phyloP scores from a whole-genome alignment of 2,329 filamentous ascomycete species.

The Fusarium beomiforme region DNA sequence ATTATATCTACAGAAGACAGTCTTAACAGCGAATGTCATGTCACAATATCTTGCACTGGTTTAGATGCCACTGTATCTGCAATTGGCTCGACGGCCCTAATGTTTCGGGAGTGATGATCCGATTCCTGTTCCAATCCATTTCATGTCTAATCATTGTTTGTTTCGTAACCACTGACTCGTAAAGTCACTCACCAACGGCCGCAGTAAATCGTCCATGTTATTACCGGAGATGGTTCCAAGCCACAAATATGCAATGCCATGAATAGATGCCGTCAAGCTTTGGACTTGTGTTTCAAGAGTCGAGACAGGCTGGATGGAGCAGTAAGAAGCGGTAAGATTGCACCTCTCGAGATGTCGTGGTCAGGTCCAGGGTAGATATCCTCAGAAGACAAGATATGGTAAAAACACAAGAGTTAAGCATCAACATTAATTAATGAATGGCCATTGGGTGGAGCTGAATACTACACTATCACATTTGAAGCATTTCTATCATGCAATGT shows the following conservation, averaged over 20 bases:
- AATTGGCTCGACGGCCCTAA: not conserved
- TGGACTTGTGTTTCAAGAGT: slow-evolving; percentile 15
- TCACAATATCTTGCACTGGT: not conserved
- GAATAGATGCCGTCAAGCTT: slow-evolving; percentile 12
- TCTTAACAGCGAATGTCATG: not conserved
- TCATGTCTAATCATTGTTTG: not conserved
- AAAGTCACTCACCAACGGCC: slow-evolving; percentile 11
- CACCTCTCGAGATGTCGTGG: too few species aligned
- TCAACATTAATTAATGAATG: too few species aligned
- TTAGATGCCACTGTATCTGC: not conserved
- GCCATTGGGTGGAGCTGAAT: too few species aligned
- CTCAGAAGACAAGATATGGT: not conserved
- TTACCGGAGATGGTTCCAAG: not conserved
- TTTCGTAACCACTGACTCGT: slow-evolving; percentile 22
- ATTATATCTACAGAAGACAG: not conserved
- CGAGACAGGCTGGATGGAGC: not conserved
- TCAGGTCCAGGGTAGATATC: slow-evolving; percentile 12
- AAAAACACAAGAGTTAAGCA: too few species aligned
- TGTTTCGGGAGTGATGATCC: not conserved
- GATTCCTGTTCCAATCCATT: not conserved
- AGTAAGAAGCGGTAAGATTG: slow-evolving; percentile 20
- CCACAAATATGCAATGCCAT: not conserved
- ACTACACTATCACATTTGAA: too few species aligned
- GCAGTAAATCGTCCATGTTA: not conserved
- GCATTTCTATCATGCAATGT: too few species aligned